A percentile compares a stretch with the other conserved stretches of the same genome.
Conservation (phyloP, 768 basidiomycete species). For the Tephrocybe sp. region DNA sequence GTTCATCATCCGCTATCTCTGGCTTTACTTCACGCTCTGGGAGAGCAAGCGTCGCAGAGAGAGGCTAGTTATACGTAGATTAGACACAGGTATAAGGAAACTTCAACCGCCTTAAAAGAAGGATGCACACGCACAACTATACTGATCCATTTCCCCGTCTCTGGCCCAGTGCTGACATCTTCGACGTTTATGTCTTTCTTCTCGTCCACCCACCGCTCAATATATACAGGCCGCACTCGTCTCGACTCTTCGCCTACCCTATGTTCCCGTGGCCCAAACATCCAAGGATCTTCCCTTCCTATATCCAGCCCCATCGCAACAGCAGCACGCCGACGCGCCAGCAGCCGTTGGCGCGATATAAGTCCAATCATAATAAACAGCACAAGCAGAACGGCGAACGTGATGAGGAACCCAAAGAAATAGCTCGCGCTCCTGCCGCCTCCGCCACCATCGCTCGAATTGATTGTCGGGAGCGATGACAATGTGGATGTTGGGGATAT, state of each 20-base stretch:
- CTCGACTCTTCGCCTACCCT: neutral
- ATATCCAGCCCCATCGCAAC: neutral
- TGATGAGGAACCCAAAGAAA: slow-evolving; percentile 54
- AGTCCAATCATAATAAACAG: slow-evolving; percentile 54
- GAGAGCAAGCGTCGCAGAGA: slow-evolving; percentile 4
- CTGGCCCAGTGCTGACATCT: neutral
- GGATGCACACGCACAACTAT: slow-evolving; percentile 19
- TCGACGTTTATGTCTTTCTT: neutral
- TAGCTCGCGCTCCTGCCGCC: slow-evolving; percentile 39
- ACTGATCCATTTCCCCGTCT: neutral
- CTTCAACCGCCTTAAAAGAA: too few species aligned
- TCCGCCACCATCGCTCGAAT: slow-evolving; percentile 3
- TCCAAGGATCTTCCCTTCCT: slow-evolving; percentile 19
- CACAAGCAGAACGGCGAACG: slow-evolving; percentile 47
- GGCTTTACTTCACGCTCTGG: neutral
- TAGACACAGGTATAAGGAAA: neutral
- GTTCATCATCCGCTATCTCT: neutral
- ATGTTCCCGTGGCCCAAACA: slow-evolving; percentile 13
- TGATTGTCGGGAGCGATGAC: slow-evolving; percentile 5
- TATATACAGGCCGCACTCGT: slow-evolving; percentile 13
- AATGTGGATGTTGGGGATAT: neutral
- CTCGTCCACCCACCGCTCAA: slow-evolving; percentile 15
- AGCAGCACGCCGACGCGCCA: slow-evolving; percentile 25
- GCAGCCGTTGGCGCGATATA: slow-evolving; percentile 41
- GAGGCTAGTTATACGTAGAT: slow-evolving; percentile 11